phyloP scores from a whole-genome alignment of 208 protist genomes.

The Phytomonas serpens region DNA sequence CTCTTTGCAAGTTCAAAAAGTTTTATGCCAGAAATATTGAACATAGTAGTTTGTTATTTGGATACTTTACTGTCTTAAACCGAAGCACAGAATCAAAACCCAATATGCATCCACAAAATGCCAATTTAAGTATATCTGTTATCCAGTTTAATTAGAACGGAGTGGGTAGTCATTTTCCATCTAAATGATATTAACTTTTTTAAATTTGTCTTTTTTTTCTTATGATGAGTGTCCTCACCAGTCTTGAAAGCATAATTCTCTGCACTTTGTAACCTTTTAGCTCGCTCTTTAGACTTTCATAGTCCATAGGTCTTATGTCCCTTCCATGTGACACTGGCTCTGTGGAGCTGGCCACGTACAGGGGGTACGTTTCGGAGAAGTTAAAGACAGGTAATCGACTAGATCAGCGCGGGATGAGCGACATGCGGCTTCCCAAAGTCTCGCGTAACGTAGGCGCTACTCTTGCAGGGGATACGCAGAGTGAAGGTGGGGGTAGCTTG shows the following conservation, averaged over 20 bases:
- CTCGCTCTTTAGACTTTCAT: constrained; percentile 4
- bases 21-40: background rate
- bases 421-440: constrained; percentile 36
- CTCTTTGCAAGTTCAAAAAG: background rate
- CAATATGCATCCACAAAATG: background rate
- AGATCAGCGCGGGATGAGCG: constrained; percentile 41
- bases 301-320: constrained; percentile 32
- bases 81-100: background rate
- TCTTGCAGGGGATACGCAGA: background rate
- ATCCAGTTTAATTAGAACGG: constrained; percentile 4
- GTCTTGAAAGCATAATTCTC: constrained; percentile 8
- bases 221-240: constrained; percentile 10
- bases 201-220: constrained; percentile 15
- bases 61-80: background rate
- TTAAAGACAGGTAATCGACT: constrained; percentile 35
- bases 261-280: background rate
- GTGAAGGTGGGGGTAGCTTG: constrained; percentile 13
- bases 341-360: constrained; percentile 60
- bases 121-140: background rate
- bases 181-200: constrained; percentile 3
- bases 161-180: background rate
- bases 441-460: constrained; percentile 31
- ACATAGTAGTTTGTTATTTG: background rate
- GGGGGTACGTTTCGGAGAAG: constrained; percentile 34
- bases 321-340: constrained; percentile 68